phyloP scores from a whole-genome alignment of 1,139 yeast species.

The Suhomyces anneliseae region DNA sequence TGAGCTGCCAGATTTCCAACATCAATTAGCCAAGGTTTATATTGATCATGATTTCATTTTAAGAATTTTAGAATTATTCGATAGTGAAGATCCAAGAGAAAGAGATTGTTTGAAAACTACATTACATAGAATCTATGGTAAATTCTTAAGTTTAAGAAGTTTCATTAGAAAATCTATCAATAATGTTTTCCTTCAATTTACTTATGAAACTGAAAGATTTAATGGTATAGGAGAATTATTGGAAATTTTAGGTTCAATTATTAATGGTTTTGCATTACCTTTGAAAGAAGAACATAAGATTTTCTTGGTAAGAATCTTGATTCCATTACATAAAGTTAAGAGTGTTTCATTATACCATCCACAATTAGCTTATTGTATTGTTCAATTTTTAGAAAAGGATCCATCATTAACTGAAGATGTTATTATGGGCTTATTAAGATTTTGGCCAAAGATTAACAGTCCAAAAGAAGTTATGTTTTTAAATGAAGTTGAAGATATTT shows the following conservation, averaged over 20 bases:
- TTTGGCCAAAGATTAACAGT: slow-evolving; percentile 96
- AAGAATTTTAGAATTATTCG: slow-evolving; percentile 81
- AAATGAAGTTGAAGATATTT: slow-evolving; percentile 93
- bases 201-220: slow-evolving; percentile 92
- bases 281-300: slow-evolving; percentile 95
- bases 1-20: slow-evolving; percentile 93
- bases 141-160: slow-evolving; percentile 84
- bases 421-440: slow-evolving; percentile 84
- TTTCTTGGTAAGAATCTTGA: slow-evolving; percentile 80
- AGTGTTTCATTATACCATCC: slow-evolving; percentile 90
- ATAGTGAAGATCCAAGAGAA: slow-evolving; percentile 95
- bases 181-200: slow-evolving; percentile 89
- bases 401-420: slow-evolving; percentile 92
- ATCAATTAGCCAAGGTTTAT: slow-evolving; percentile 87
- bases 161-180: slow-evolving; percentile 89
- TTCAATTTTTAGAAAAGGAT: slow-evolving; percentile 94
- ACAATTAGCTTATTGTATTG: slow-evolving; percentile 94
- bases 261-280: slow-evolving; percentile 97
- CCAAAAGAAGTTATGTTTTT: slow-evolving; percentile 95
- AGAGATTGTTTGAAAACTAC: slow-evolving; percentile 94
- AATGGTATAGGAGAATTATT: slow-evolving; percentile 94
- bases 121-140: slow-evolving; percentile 92
- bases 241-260: slow-evolving; percentile 93
- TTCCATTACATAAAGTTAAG: slow-evolving; percentile 92
- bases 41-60: slow-evolving; percentile 90